Evolutionary conservation across 441 rosid genomes (phyloP).

Genomic region (Erysimum cheiri): DNA sequence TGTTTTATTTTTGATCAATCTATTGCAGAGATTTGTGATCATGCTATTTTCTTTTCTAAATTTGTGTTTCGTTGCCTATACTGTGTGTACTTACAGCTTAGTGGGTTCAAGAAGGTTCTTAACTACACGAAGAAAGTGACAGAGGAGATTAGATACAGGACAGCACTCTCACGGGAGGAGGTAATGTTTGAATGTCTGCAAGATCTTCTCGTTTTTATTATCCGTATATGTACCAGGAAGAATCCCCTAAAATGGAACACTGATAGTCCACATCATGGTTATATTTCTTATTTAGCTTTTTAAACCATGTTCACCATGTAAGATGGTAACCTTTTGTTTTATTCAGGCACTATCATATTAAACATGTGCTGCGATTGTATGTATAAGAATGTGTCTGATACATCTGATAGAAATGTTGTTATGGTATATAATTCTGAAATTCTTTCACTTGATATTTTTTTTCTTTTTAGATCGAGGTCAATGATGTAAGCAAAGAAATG

Average conservation of each 20-base stretch:
- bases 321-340: conserved; percentile 19
- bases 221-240: conserved; percentile 19
- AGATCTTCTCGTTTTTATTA: conserved; percentile 11
- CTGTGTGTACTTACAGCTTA: conserved; percentile 71
- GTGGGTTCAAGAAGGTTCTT: conserved; percentile 95
- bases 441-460: conserved; percentile 26
- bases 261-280: conserved; percentile 27
- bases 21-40: conserved; percentile 29
- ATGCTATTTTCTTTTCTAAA: conserved; percentile 31
- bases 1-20: conserved; percentile 16
- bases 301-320: conserved; percentile 29
- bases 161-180: conserved; percentile 90
- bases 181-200: conserved; percentile 51
- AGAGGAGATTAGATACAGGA: conserved; percentile 87
- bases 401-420: conserved; percentile 25
- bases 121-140: conserved; percentile 92
- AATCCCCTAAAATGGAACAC: conserved; percentile 9
- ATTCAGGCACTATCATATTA: conserved; percentile 23
- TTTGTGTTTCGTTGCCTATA: conserved; percentile 7
- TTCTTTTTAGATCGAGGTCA: conserved; percentile 84
- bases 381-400: conserved; percentile 12
- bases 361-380: conserved; percentile 19
- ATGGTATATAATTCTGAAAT: conserved; percentile 24
- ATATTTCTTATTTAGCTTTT: conserved; percentile 27
- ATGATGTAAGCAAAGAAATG: conserved; percentile 99